These are phyloP conservation scores for Leishmania turanica DNA, from an alignment of 208 protist species.

Conservation along the genomic window DNA sequence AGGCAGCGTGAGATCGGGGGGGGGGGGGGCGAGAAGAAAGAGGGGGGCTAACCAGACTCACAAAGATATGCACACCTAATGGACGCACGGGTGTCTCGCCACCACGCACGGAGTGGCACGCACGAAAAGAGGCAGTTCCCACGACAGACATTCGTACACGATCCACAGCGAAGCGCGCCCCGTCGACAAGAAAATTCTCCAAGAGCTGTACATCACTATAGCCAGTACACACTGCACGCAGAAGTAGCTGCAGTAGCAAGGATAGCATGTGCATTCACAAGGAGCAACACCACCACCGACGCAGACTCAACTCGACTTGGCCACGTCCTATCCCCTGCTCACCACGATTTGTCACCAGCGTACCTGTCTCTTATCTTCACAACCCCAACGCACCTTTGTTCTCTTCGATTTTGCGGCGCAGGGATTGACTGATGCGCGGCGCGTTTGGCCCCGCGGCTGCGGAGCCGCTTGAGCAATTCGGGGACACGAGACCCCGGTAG, in stretches of 20 bases:
- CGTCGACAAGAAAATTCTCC: background rate
- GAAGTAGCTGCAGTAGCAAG: background rate
- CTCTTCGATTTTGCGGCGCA: conserved; percentile 42
- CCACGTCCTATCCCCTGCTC: background rate
- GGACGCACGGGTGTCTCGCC: background rate
- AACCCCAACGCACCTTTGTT: conserved; percentile 14
- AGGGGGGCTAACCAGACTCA: background rate
- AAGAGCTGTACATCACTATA: background rate
- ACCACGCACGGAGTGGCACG: background rate
- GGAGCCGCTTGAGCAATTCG: background rate
- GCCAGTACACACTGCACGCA: background rate
- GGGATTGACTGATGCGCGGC: conserved; percentile 31
- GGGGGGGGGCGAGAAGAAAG: background rate
- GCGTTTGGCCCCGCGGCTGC: background rate
- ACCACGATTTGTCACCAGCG: background rate
- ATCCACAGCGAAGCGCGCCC: background rate
- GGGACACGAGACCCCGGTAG: background rate
- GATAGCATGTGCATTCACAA: background rate
- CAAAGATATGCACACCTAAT: background rate
- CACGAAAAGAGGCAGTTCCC: background rate
- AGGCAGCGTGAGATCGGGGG: background rate
- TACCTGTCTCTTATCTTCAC: background rate
- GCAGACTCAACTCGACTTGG: background rate
- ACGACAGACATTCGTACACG: background rate
- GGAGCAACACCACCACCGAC: background rate